Conservation (phyloP, 768 basidiomycete species). For the Neoboletus brunneissimus region DNA sequence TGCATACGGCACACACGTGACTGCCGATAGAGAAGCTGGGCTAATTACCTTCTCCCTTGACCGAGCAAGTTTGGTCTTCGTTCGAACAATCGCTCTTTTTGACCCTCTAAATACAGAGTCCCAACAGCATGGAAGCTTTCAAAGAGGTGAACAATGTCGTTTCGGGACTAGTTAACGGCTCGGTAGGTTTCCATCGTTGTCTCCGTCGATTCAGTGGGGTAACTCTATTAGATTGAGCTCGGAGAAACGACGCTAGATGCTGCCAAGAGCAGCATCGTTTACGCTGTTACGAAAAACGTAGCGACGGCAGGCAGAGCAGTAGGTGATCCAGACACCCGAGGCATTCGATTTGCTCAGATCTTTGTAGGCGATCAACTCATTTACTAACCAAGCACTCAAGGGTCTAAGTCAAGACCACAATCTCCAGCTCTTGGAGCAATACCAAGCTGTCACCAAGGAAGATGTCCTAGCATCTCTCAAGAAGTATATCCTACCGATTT, state of each 20-base stretch:
- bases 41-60: slow-evolving; percentile 75
- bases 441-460: slow-evolving; percentile 74
- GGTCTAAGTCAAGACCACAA: slow-evolving; percentile 74
- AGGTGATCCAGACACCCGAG: slow-evolving; percentile 28
- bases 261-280: slow-evolving; percentile 91
- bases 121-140: slow-evolving; percentile 75
- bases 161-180: slow-evolving; percentile 74
- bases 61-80: slow-evolving; percentile 47
- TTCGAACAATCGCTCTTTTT: background rate
- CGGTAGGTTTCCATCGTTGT: slow-evolving; percentile 45
- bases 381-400: slow-evolving; percentile 89
- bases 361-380: slow-evolving; percentile 72
- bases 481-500: slow-evolving; percentile 81
- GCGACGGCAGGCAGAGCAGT: slow-evolving; percentile 89
- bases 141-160: slow-evolving; percentile 78
- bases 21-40: slow-evolving; percentile 75
- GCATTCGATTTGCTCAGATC: slow-evolving; percentile 7
- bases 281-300: slow-evolving; percentile 71
- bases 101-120: slow-evolving; percentile 52
- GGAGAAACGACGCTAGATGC: slow-evolving; percentile 82
- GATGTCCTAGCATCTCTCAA: slow-evolving; percentile 69
- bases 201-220: background rate
- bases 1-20: slow-evolving; percentile 86
- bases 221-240: slow-evolving; percentile 59
- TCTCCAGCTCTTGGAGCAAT: slow-evolving; percentile 72